Evolutionary conservation across 2,329 filamentous ascomycete genomes (phyloP), one percentile per base, ranked within the genome.

Genomic region (Neobulgaria alba): DNA sequence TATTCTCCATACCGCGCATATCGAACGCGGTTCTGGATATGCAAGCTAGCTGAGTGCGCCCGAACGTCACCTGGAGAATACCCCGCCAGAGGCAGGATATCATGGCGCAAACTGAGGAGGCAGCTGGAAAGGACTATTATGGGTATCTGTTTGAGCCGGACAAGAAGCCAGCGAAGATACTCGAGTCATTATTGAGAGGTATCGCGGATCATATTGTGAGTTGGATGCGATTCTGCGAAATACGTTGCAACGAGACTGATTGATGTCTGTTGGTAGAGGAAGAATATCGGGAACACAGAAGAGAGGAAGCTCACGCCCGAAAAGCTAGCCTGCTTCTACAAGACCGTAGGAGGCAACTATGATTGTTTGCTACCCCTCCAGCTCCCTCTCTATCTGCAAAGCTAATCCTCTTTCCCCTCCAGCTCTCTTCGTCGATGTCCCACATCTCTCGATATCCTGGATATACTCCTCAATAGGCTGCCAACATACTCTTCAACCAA

Each of bases 391-490:
- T 7, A 7, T 26, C 23, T 17, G 17, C 46, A 33, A 47, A 39
- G 41, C 48, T 52, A 39, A 51, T 42, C 45, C 45, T 23, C 29
- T 35, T 38, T 43, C 23, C n/a, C n/a, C 16, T 36, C 45, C 51
- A 77, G 75, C 72, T 17, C 75, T 96, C 39, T 96, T 96, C 61
- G 68, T 90, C 31, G 72, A 81, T 3, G 85, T 83, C 23, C 79
- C 83, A 15, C 67, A 80, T 45, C 67, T 77, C 29, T 81, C 82
- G 32, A 79, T 98, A 48, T 92, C 89, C 19, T 93, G 87, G 65
- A 92, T 95, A 50, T 96, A 93, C 71, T 84, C 87, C 57, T 85
- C 85, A 5, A 77, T 94, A 38, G 92, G 90, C 52, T 95, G 90
- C 60, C 84, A 88, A 54, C 90, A 96, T 64, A 80, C 79, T 36